Conservation (phyloP, 805 yeast genomes). For the Kluyveromyces aestuarii region DNA sequence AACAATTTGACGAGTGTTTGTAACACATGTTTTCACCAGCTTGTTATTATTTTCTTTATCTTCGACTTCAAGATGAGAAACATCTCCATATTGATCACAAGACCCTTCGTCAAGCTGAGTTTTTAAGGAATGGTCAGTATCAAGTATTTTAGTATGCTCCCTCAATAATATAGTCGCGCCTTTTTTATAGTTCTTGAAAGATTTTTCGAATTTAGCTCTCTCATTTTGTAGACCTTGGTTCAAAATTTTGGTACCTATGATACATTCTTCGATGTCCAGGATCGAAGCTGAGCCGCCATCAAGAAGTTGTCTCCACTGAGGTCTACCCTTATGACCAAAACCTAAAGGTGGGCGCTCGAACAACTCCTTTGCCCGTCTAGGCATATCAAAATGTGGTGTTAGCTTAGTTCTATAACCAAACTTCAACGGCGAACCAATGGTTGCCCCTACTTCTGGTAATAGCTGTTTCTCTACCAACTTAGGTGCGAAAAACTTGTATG, state of each 20-base stretch:
- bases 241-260: slow-evolving; percentile 75
- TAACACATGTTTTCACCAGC: slow-evolving; percentile 62
- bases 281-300: slow-evolving; percentile 55
- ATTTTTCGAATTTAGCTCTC: slow-evolving; percentile 44
- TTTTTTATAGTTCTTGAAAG: slow-evolving; percentile 43
- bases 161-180: slow-evolving; percentile 85
- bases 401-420: slow-evolving; percentile 81
- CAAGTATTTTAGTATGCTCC: slow-evolving; percentile 51
- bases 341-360: slow-evolving; percentile 64
- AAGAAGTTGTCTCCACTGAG: slow-evolving; percentile 48
- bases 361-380: slow-evolving; percentile 38
- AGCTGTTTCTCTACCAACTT: slow-evolving; percentile 32
- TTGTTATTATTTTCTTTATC: slow-evolving; percentile 24
- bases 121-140: slow-evolving; percentile 18
- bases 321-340: slow-evolving; percentile 79
- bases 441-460: slow-evolving; percentile 54
- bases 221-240: slow-evolving; percentile 68
- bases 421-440: slow-evolving; percentile 69
- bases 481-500: slow-evolving; percentile 72
- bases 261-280: slow-evolving; percentile 89
- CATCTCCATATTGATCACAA: slow-evolving; percentile 31
- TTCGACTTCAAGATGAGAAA: slow-evolving; percentile 28
- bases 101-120: slow-evolving; percentile 38
- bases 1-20: slow-evolving; percentile 70
- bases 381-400: slow-evolving; percentile 90